Evolutionary conservation across 805 yeast genomes (phyloP).

Genomic region (Saccharomycopsis javanensis): DNA sequence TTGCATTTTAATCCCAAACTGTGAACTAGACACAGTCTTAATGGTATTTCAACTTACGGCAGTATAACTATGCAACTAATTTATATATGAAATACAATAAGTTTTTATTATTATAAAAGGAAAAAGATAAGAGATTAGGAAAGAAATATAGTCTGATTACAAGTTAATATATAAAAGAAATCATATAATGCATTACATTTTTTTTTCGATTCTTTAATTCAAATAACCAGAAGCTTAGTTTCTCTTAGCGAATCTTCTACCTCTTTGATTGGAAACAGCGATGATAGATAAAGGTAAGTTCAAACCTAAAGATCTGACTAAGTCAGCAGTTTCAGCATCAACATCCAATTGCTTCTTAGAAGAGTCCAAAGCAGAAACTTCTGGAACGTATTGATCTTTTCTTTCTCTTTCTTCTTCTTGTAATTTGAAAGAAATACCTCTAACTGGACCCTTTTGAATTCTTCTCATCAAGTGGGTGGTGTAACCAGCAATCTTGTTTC

Average conservation of each 20-base stretch:
- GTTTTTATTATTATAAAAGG: background rate
- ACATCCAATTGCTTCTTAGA: constrained; percentile 83
- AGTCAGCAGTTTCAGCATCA: constrained; percentile 18
- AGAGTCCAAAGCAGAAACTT: constrained; percentile 98
- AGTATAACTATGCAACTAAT: background rate
- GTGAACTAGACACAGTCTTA: too few species aligned
- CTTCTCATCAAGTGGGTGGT: constrained; percentile 99
- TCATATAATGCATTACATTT: background rate
- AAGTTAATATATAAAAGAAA: background rate
- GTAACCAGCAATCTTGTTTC: constrained; percentile 99
- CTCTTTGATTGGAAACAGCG: constrained; percentile 83
- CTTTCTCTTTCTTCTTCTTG: constrained; percentile 99
- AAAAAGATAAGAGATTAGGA: background rate
- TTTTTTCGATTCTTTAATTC: too few species aligned
- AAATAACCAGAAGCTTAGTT: constrained; percentile 33
- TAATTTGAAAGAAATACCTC: constrained; percentile 99
- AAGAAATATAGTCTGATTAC: background rate
- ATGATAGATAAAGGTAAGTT: constrained; percentile 77
- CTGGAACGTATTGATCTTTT: constrained; percentile 99
- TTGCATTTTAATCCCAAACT: too few species aligned
- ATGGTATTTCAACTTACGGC: too few species aligned
- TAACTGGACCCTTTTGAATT: constrained; percentile 99
- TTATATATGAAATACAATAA: background rate
- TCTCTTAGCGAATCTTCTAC: constrained; percentile 90
- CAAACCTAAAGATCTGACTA: constrained; percentile 28